A percentile compares a stretch with the other conserved stretches of the same genome.
Evolutionary conservation across 2,329 filamentous ascomycete species (phyloP).

Genomic region (Penicillium sp.): DNA sequence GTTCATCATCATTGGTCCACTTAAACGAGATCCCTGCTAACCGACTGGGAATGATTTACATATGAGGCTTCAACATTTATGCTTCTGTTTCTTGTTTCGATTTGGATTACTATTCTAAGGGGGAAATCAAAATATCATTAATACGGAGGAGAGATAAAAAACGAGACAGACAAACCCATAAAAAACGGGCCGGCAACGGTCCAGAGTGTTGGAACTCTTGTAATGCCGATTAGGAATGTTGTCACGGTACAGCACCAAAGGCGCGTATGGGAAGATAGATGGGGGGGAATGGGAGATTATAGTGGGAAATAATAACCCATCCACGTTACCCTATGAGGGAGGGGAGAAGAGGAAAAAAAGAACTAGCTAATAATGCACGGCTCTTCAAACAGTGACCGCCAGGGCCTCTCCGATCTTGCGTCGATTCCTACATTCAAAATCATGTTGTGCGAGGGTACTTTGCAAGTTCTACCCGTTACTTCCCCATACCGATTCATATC

Average conservation of each 20-base stretch:
- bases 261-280: neutral
- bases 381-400: conserved; percentile 1
- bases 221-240: conserved; percentile 18
- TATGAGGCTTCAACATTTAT: neutral
- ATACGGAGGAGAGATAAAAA: neutral
- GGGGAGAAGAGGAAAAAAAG: neutral
- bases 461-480: neutral
- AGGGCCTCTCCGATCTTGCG: neutral
- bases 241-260: conserved; percentile 16
- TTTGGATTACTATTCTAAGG: neutral
- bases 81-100: neutral
- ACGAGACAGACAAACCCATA: neutral
- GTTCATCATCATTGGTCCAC: neutral
- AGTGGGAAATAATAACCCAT: neutral
- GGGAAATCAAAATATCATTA: neutral
- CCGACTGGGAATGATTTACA: neutral
- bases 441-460: conserved; percentile 15
- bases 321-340: neutral
- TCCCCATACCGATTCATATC: neutral
- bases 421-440: neutral
- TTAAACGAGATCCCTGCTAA: neutral
- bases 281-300: neutral
- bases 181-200: neutral
- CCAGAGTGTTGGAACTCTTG: conserved; percentile 5
- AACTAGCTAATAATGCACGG: conserved; percentile 1